Evolutionary conservation across 2,329 filamentous ascomycete genomes (phyloP).

Genomic region (Geosmithia morbida): DNA sequence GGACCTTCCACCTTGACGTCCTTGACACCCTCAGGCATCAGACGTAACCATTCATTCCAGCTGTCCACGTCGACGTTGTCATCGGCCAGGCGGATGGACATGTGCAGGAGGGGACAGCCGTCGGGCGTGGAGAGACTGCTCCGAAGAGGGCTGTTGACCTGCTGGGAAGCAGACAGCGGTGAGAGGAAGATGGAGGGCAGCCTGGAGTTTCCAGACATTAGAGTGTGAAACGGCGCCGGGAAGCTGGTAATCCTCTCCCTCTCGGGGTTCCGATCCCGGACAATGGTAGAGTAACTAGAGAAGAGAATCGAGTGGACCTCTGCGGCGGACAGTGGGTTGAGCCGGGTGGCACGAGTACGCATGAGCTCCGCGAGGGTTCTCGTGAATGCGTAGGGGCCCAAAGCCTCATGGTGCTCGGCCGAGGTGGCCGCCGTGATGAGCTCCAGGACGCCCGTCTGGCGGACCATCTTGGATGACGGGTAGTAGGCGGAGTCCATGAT

Average conservation of each 20-base stretch:
- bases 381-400: constrained; percentile 39
- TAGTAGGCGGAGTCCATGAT: constrained; percentile 46
- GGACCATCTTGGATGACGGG: constrained; percentile 34
- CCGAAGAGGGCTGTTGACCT: constrained; percentile 22
- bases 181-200: constrained; percentile 39
- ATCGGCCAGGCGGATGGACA: constrained; percentile 35
- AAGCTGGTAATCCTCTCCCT: constrained; percentile 31
- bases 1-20: constrained; percentile 41
- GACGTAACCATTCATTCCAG: constrained; percentile 43
- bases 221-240: constrained; percentile 39
- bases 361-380: constrained; percentile 33
- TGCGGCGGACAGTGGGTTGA: constrained; percentile 31
- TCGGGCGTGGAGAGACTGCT: constrained; percentile 18
- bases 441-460: constrained; percentile 39
- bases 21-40: constrained; percentile 41
- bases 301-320: constrained; percentile 40
- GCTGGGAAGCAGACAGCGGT: constrained; percentile 22
- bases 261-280: constrained; percentile 33
- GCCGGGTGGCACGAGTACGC: constrained; percentile 28
- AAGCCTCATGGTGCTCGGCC: constrained; percentile 30
- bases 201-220: constrained; percentile 36
- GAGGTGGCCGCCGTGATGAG: constrained; percentile 40
- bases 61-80: constrained; percentile 35
- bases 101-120: constrained; percentile 30
- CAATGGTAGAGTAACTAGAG: constrained; percentile 34